Conservation (phyloP, 345 rosid genomes). For the Lepidium didymum region DNA sequence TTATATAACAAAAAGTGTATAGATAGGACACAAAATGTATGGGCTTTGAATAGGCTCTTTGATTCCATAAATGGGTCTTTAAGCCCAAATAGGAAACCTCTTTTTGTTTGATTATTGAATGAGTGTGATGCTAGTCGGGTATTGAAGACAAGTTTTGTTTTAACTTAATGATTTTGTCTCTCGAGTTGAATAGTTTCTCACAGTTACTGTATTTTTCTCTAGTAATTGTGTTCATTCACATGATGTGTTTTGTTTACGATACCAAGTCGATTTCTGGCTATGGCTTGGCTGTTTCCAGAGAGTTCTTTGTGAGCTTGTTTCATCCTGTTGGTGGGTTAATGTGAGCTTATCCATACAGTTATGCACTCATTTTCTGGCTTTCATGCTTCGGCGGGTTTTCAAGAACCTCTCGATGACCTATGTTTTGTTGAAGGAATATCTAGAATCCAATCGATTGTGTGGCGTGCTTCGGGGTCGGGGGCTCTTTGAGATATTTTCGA, state of each 20-base stretch:
- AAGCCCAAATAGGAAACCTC: slow-evolving; percentile 36
- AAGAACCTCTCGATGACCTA: no score
- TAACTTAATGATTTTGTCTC: slow-evolving; percentile 15
- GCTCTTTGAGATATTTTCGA: no score
- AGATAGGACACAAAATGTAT: not conserved
- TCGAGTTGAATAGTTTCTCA: not conserved
- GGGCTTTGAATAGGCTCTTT: not conserved
- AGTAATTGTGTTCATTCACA: not conserved
- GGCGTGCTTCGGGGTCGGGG: no score
- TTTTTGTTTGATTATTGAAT: slow-evolving; percentile 67
- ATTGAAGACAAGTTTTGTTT: slow-evolving; percentile 95
- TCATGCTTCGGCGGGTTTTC: no score
- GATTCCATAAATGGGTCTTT: not conserved
- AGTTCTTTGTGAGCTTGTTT: not conserved
- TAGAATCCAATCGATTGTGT: no score
- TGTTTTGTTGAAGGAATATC: no score
- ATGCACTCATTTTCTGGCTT: no score
- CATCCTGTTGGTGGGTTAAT: no score
- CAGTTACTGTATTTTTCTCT: slow-evolving; percentile 26
- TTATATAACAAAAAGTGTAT: not conserved
- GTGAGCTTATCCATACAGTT: no score
- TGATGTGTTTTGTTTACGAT: not conserved
- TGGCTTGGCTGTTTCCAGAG: not conserved
- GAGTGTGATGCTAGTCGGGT: slow-evolving; percentile 86
- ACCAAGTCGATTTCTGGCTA: not conserved